Percentiles rank a stretch among this genome's conserved stretches.
phyloP scores from a whole-genome alignment of 768 basidiomycete species.

The Mycena indigotica region DNA sequence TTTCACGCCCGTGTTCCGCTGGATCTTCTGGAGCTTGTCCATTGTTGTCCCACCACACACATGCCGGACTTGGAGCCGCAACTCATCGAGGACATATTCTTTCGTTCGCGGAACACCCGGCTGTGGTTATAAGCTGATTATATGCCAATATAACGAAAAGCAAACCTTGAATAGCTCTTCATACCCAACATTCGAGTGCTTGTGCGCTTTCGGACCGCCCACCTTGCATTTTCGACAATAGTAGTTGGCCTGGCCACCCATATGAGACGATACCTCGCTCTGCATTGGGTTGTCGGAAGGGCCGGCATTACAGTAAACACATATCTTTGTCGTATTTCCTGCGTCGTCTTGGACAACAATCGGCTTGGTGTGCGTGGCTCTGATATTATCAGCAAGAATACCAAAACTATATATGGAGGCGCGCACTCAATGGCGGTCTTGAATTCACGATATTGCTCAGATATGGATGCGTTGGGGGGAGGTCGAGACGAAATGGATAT shows the following conservation, averaged over 20 bases:
- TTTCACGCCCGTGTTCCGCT: constrained; percentile 40
- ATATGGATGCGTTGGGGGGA: constrained; percentile 29
- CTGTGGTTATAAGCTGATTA: constrained; percentile 16
- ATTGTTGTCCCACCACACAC: constrained; percentile 34
- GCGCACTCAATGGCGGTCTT: background rate
- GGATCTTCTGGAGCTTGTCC: constrained; percentile 28
- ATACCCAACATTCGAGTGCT: background rate
- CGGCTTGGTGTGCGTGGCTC: constrained; percentile 35
- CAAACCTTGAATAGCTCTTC: constrained; percentile 35
- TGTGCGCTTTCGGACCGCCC: background rate
- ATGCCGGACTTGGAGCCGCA: constrained; percentile 33
- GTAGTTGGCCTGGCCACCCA: constrained; percentile 41
- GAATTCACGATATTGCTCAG: background rate
- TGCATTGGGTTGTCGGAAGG: constrained; percentile 45
- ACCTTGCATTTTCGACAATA: constrained; percentile 41
- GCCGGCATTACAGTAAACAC: constrained; percentile 29
- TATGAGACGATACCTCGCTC: constrained; percentile 41
- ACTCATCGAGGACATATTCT: constrained; percentile 19
- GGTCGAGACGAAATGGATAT: constrained; percentile 33
- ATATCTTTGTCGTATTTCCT: constrained; percentile 27
- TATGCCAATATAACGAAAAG: background rate
- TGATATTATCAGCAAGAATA: constrained; percentile 12
- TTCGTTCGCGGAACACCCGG: constrained; percentile 26
- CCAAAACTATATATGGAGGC: background rate
- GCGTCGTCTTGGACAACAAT: constrained; percentile 33